Evolutionary conservation across 2,329 filamentous ascomycete species (phyloP).

Genomic region (Phialophora macrospora): DNA sequence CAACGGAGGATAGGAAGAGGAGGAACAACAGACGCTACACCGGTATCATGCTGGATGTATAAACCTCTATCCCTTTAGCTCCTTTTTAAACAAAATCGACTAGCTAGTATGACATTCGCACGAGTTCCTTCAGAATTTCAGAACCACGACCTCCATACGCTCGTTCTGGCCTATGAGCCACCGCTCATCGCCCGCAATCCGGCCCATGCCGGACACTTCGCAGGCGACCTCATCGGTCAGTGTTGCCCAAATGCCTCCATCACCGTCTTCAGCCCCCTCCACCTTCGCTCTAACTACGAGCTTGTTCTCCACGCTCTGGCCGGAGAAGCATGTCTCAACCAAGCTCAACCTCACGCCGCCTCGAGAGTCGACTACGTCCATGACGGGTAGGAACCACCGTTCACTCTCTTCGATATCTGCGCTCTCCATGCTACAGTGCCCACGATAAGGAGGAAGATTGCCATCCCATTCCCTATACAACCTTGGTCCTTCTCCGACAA

Average conservation of each 20-base stretch:
- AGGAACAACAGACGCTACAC: background rate
- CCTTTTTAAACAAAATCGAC: background rate
- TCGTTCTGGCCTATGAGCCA: conserved; percentile 66
- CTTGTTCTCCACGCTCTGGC: conserved; percentile 40
- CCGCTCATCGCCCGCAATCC: conserved; percentile 64
- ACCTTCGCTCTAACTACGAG: conserved; percentile 44
- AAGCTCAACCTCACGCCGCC: conserved; percentile 46
- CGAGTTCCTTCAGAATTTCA: conserved; percentile 51
- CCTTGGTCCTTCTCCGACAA: conserved; percentile 56
- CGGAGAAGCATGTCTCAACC: conserved; percentile 43
- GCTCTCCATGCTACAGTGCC: conserved; percentile 48
- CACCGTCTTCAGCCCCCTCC: conserved; percentile 28
- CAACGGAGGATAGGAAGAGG: background rate
- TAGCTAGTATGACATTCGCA: background rate
- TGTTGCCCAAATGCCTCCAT: conserved; percentile 30
- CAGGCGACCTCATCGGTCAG: conserved; percentile 49
- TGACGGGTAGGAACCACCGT: conserved; percentile 47
- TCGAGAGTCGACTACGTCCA: conserved; percentile 44
- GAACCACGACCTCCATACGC: conserved; percentile 57
- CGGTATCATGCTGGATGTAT: background rate
- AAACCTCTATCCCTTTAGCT: background rate
- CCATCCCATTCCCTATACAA: conserved; percentile 55
- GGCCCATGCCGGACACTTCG: conserved; percentile 58
- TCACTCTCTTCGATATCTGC: conserved; percentile 41
- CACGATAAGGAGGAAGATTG: conserved; percentile 53